Conservation (phyloP, 768 basidiomycete genomes). For the Tylopilus sp. region DNA sequence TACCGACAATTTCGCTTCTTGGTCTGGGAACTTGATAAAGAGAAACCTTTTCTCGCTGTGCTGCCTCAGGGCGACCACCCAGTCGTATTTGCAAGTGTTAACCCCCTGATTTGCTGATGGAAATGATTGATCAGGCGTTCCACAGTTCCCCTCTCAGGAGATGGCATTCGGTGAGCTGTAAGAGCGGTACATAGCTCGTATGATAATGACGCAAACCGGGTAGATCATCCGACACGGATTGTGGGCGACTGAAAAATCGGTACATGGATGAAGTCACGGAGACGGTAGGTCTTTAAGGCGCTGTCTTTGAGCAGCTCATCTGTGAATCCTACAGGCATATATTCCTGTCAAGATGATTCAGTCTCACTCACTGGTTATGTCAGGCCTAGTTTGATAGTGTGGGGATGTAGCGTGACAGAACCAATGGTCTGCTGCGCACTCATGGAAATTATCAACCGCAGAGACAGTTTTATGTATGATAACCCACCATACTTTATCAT, state of each 20-base stretch:
- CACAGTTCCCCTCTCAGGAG: slow-evolving; percentile 64
- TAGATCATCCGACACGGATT: slow-evolving; percentile 73
- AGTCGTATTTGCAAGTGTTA: slow-evolving; percentile 6
- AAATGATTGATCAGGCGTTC: slow-evolving; percentile 46
- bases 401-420: slow-evolving; percentile 49
- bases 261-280: slow-evolving; percentile 61
- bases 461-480: slow-evolving; percentile 50
- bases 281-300: slow-evolving; percentile 41
- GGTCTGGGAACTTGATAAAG: slow-evolving; percentile 68
- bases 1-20: slow-evolving; percentile 62
- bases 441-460: slow-evolving; percentile 64
- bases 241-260: slow-evolving; percentile 48
- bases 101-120: not conserved
- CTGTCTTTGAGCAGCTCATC: not conserved
- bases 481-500: slow-evolving; percentile 58
- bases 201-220: not conserved
- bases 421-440: slow-evolving; percentile 54
- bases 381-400: slow-evolving; percentile 35
- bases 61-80: slow-evolving; percentile 38
- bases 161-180: slow-evolving; percentile 60
- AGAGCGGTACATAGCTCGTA: not conserved
- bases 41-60: slow-evolving; percentile 56
- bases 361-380: slow-evolving; percentile 45
- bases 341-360: slow-evolving; percentile 57
- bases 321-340: slow-evolving; percentile 47